phyloP scores from a whole-genome alignment of 163 green algal species.

The Scenedesmus sp. region DNA sequence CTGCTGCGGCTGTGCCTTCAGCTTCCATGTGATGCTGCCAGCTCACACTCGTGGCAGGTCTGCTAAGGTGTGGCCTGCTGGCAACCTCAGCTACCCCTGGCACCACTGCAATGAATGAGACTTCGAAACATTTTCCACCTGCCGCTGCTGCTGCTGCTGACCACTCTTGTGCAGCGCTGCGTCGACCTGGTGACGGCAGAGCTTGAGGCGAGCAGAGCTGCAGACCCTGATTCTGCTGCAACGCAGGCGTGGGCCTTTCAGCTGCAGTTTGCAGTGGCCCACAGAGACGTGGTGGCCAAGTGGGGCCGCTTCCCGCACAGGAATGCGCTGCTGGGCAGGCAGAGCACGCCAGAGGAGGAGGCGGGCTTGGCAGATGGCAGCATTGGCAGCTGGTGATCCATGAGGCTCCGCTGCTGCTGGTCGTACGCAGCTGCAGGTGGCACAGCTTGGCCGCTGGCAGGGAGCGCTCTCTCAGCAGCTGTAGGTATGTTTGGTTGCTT shows the following conservation, averaged over 20 bases:
- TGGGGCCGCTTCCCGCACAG: conserved; percentile 81
- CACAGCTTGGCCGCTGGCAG: background rate
- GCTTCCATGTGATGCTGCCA: background rate
- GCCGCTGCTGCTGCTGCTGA: background rate
- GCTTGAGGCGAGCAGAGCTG: background rate
- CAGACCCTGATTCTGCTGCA: conserved; percentile 4
- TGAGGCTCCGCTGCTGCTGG: background rate
- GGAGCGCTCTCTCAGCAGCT: too few relatives aligned
- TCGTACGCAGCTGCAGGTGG: background rate
- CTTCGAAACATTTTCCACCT: background rate
- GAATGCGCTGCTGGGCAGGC: conserved; percentile 70
- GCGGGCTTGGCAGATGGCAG: conserved; percentile 63
- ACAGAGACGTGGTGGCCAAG: conserved; percentile 58
- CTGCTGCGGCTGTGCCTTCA: background rate
- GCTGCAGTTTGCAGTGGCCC: conserved; percentile 38
- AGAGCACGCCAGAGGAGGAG: conserved; percentile 69
- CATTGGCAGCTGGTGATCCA: conserved; percentile 58
- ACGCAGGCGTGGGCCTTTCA: background rate
- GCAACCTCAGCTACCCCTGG: background rate
- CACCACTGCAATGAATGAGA: background rate
- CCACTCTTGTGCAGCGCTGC: background rate
- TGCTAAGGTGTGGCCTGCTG: background rate
- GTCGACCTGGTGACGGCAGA: conserved; percentile 6
- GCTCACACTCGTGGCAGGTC: background rate
- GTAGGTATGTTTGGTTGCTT: too few relatives aligned